Base-by-base conservation (phyloP, 1,139 yeast genomes). In the Chernovozyma aurita region DNA sequence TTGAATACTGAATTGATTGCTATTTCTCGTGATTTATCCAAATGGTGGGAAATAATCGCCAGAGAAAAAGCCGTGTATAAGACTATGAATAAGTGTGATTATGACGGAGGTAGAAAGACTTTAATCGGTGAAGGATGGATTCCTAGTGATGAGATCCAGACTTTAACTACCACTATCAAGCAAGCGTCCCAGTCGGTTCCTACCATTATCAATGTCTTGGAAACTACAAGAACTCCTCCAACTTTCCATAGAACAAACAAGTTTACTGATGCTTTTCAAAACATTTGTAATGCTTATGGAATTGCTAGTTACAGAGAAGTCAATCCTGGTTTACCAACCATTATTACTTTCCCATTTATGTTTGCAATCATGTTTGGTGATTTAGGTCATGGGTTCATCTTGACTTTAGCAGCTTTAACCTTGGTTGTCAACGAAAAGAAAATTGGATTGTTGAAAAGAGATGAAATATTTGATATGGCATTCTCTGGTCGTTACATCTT, bases 351-450 rank as follows among this genome's bases (percentile, higher is more conserved):
- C 66, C 94, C 94, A 27, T 84, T 84, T 53, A 80, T 84, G 87
- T 84, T 84, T 62, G 90, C 94, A 25, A 78, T 84, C 47, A 84
- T 84, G 94, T 84, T 84, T 65, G 94, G 94, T 70, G 94, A 84
- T 62, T 59, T 82, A 43, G 94, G 94, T 18, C 94, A 84, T 57
- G 94, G 94, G 3, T 69, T 83, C 44, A 70, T 84, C 40, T 62
- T 84, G 50, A 61, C 76, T 33, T 59, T 80, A 43, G 80, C 81
- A 24, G 88, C 86, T 1, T 55, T 68, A 28, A 53, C 65, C 16
- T 61, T 84, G 46, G 87, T 84, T 6, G 49, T 72, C 37, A 76
- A 78, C 50, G 92, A 84, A 53, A 75, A 69, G 47, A 65, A 68
- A 39, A 66, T 84, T 33, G 75, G 70, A 20, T 65, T 63, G 20